phyloP scores from a whole-genome alignment of 208 protist species.

The Perkinsela sp. region DNA sequence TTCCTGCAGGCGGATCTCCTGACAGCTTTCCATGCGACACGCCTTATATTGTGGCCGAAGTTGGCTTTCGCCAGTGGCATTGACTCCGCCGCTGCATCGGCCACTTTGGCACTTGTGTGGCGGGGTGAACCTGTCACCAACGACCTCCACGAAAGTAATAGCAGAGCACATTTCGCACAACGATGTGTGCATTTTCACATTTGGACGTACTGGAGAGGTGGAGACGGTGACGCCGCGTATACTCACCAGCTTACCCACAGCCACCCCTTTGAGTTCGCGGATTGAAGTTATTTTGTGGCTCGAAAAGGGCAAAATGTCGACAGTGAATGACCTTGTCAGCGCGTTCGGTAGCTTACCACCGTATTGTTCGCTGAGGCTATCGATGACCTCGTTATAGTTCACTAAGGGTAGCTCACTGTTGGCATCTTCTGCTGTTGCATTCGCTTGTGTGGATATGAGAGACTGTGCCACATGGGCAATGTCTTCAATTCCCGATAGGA shows the following conservation, averaged over 20 bases:
- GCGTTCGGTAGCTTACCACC: neutral
- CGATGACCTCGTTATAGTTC: neutral
- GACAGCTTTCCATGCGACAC: constrained; percentile 46
- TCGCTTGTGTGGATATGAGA: neutral
- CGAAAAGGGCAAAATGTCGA: neutral
- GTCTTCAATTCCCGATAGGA: neutral
- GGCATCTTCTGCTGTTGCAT: neutral
- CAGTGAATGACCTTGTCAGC: neutral
- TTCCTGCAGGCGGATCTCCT: constrained; percentile 56
- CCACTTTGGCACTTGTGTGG: constrained; percentile 45
- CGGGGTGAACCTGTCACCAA: constrained; percentile 40
- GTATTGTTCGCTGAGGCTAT: neutral
- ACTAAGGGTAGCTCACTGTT: too few relatives aligned
- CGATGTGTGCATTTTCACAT: constrained; percentile 38
- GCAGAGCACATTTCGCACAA: constrained; percentile 59
- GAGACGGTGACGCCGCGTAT: constrained; percentile 56
- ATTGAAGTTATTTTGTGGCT: constrained; percentile 4
- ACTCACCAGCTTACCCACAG: constrained; percentile 38
- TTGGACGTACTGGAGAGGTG: constrained; percentile 43
- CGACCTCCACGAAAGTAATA: constrained; percentile 57
- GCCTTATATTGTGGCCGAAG: constrained; percentile 51
- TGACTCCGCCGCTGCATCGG: constrained; percentile 38
- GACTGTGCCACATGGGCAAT: neutral
- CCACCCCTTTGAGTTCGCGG: constrained; percentile 22
- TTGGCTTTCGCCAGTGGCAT: constrained; percentile 17